Evolutionary conservation across 441 rosid genomes (phyloP), one percentile per base, ranked within the genome.

Genomic region (Aleurites moluccanus): DNA sequence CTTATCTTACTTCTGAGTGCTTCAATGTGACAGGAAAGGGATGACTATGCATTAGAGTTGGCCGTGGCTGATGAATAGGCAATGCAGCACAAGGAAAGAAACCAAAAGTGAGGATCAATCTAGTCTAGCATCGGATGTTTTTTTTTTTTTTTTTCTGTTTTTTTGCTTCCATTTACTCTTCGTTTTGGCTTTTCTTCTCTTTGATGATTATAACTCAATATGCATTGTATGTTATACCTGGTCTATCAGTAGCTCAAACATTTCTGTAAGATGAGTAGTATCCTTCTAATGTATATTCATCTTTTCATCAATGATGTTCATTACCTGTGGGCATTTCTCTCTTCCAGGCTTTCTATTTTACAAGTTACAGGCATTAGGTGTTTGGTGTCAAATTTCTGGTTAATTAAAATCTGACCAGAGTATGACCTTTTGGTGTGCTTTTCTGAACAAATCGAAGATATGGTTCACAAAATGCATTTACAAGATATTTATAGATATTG

Each of bases 31-130:
- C 92, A 95, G 97, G 99, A 95, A 70, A 89, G 96, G 80, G 99
- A 95, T 40, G 97, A 95, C 78, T 95, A 92, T 77, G 98, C 99
- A 21, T 83, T 95, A 71, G 98, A 95, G 88, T 84, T 95, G 62
- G 97, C 98, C 69, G 75, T 89, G 91, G 97, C 81, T 69, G 98
- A 92, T 76, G 99, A 95, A 78, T 95, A 82, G 77, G 70, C 77
- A 38, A 9, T 67, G 25, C 47, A 14, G 63, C 65, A 61, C 52
- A 21, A 30, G 33, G 16, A 33, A 30, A 64, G 49, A 69, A 33
- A 77, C 47, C 50, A 33, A 68, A 63, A 71, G 59, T 65, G 67
- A 75, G 76, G 61, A 69, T 63, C 64, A 44, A 30, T 53, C 49
- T 55, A 79, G 77, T 53, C 68, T 72, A 68, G 77, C 73, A 55